Base-by-base conservation (phyloP, 257 asterid species). In the Scutellaria barbata region DNA sequence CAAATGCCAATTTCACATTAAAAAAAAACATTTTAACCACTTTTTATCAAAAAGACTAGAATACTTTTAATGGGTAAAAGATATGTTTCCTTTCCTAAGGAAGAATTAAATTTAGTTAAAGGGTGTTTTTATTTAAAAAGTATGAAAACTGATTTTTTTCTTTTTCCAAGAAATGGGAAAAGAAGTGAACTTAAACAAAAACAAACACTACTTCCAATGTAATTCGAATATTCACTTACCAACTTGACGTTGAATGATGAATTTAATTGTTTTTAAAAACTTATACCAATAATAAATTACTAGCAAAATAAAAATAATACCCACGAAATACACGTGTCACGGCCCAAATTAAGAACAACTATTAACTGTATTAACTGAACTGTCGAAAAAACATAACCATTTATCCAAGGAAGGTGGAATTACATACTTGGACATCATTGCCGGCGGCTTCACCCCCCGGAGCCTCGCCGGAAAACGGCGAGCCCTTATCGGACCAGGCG, bases 381-480 rank as follows among this genome's bases (percentile, higher is more conserved):
- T 17, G 16, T n/a, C 25, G 1, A 17, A 1, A 5, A 52, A 16
- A 17, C 25, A 4, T 3, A 22, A 2, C 10, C 0, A 25, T 58
- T 61, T 33, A 47, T 20, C 13, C 43, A 8, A 10, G 13, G 63
- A 30, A 64, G 46, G 20, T n/a, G 63, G 66, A 53, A 35, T 72
- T 66, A 83, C 92, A n/a, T 83, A 90, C 96, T 58, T 85, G 96
- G 55, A 86, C 89, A 78, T 85, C 92, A 57, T 56, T 81, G 59
- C 89, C 83, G 35, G 85, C 48, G 11, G 84, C 61, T 10, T 82
- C 92, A 0, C 82, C 25, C 25, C 25, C 85, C 60, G 77, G 81
- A 25, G 80, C 65, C 8, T 90, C 89, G 8, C 85, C 85, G 63
- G 86, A 59, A 61, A 88, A 88, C 6, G 96, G 96, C 10, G 86